These are phyloP conservation scores for Austroboletus niveus DNA, from an alignment of 1,284 basidiomycete genomes.

Conservation along the genomic window DNA sequence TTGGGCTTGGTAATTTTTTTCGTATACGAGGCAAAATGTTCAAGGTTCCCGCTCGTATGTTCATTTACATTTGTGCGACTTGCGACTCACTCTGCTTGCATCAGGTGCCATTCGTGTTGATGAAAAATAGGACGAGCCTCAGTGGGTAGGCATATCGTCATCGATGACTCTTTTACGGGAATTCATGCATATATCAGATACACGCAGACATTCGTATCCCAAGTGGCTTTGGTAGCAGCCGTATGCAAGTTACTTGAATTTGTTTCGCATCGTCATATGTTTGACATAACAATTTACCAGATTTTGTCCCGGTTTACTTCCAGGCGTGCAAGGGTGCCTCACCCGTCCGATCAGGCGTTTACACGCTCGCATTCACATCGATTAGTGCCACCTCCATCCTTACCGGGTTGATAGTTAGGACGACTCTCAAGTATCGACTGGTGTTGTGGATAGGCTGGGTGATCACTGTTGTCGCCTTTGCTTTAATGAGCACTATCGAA, in stretches of 20 bases:
- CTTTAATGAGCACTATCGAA: constrained; percentile 3
- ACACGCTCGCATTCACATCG: background rate
- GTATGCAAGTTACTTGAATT: constrained; percentile 5
- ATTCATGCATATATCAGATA: constrained; percentile 6
- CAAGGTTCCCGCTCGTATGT: constrained; percentile 13
- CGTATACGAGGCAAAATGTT: constrained; percentile 8
- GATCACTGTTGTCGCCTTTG: background rate
- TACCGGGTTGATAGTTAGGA: constrained; percentile 6
- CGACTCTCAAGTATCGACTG: constrained; percentile 1
- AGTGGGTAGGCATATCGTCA: constrained; percentile 9
- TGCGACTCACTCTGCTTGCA: background rate
- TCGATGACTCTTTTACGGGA: background rate
- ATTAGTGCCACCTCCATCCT: background rate
- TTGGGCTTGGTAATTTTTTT: constrained; percentile 9
- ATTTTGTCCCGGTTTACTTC: constrained; percentile 10
- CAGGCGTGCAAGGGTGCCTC: constrained; percentile 2
- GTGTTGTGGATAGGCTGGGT: constrained; percentile 12
- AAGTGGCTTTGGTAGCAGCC: background rate
- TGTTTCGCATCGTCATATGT: background rate
- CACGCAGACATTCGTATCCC: constrained; percentile 3
- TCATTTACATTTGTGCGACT: background rate
- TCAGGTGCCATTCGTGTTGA: constrained; percentile 12
- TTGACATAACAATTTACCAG: background rate
- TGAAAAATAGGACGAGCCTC: constrained; percentile 15
- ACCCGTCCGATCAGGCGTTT: constrained; percentile 7